Evolutionary conservation across 495 filamentous ascomycete genomes (phyloP).

Genomic region (Neurospora sp.): DNA sequence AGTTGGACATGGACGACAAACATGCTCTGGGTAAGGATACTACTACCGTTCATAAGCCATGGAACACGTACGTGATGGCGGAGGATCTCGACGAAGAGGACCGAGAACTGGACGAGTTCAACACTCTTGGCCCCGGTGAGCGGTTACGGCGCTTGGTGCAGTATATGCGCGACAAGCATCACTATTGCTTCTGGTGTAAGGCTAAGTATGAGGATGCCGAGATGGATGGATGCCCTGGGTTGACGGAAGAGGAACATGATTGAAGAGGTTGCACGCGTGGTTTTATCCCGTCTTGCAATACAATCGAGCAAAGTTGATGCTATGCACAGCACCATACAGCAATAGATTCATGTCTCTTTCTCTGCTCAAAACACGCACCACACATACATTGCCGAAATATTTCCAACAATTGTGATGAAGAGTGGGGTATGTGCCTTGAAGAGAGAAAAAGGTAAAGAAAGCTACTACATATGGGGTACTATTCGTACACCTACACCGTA

Average conservation of each 20-base stretch:
- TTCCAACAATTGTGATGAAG: neutral
- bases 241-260: conserved; percentile 88
- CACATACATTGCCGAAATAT: neutral
- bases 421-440: neutral
- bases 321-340: neutral
- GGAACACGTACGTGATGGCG: conserved; percentile 35
- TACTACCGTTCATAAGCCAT: conserved; percentile 12
- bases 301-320: neutral
- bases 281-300: neutral
- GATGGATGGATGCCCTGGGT: conserved; percentile 85
- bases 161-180: conserved; percentile 57
- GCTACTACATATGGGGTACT: neutral
- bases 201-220: conserved; percentile 55
- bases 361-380: neutral
- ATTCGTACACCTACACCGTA: neutral
- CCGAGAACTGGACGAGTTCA: conserved; percentile 74
- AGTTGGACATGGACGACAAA: conserved; percentile 43
- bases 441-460: neutral
- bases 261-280: conserved; percentile 22
- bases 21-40: conserved; percentile 31
- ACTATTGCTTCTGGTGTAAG: conserved; percentile 98
- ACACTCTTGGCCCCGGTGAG: conserved; percentile 53
- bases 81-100: conserved; percentile 80
- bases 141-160: conserved; percentile 52
- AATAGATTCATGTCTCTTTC: neutral